These are phyloP conservation scores for Trebouxiophyceae sp. DNA, from an alignment of 163 green algal species.

Conservation along the genomic window DNA sequence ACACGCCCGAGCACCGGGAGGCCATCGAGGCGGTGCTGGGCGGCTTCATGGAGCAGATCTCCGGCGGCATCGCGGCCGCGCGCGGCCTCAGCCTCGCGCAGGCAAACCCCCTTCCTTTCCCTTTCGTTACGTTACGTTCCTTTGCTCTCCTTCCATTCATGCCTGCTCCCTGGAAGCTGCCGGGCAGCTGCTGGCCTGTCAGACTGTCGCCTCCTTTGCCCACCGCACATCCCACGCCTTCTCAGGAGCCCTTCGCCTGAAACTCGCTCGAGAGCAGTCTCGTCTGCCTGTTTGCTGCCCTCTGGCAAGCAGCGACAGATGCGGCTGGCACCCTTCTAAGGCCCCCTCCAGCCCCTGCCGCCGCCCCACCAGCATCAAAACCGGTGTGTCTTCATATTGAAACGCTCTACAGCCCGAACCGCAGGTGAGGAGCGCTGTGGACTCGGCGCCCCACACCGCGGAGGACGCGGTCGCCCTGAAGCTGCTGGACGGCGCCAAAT, in stretches of 20 bases:
- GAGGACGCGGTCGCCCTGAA: constrained; percentile 10
- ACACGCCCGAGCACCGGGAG: constrained; percentile 34
- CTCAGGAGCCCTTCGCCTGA: not conserved
- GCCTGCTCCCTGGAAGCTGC: not conserved
- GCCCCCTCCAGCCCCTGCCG: no score
- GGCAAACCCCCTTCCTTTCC: not conserved
- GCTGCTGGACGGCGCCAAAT: constrained; percentile 42
- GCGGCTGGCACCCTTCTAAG: no score
- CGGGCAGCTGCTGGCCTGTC: not conserved
- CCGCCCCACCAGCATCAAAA: no score
- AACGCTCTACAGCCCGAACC: not conserved
- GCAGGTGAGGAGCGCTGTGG: constrained; percentile 26
- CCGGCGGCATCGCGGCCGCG: constrained; percentile 19
- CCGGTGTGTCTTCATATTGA: no score
- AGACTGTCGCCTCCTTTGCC: no score
- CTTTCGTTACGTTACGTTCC: no score
- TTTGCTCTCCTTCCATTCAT: no score
- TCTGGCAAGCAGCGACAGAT: not conserved
- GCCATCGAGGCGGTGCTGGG: constrained; percentile 7
- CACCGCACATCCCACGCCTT: no score
- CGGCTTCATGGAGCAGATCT: constrained; percentile 27
- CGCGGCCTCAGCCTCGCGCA: constrained; percentile 22
- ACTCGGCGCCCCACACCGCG: constrained; percentile 15
- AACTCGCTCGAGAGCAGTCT: not conserved
- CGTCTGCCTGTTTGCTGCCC: not conserved